Base-by-base conservation (phyloP, 2,329 filamentous ascomycete species). In the Teratosphaeria destructans region DNA sequence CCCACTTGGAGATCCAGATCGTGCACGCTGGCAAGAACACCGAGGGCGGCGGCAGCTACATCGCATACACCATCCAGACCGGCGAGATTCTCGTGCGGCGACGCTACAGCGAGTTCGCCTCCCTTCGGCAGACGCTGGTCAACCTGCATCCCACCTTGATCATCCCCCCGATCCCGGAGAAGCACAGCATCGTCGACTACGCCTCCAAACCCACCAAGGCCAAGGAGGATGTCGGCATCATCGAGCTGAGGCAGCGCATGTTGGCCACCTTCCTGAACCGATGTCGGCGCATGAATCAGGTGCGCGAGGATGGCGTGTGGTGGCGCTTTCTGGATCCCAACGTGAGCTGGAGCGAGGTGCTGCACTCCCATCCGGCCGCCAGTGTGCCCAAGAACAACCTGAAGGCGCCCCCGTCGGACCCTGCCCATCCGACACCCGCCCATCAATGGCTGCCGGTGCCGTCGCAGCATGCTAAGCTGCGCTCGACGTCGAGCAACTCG, bases 321-420 rank as follows among this genome's bases (percentile, higher is more conserved):
- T 96, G 93, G 92, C 87, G 91, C 66, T 99, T 99, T 71, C 81
- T 99, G 37, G 94, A 99, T 72, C 94, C 95, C 11, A 97, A 99
- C 72, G 92, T 93, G 27, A 97, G 94, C 83, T 99, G 94, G 94
- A 71, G 84, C 71, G 94, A 99, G 75, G 92, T 99, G n/a, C 78
- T 99, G 6, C 87, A 95, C 74, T 93, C 93, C 3, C 89, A 94
- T 67, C 94, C 94, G 1, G 86, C 95, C 39, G 83, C 90, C 4
- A 95, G 89, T 23, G 89, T 99, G 59, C 94, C 95, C 2, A 97
- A 97, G 76, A 92, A 92, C 60, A 88, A 93, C 63, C 81, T 97
- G 68, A 95, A 94, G 76, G 93, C 94, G 3, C 95, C 95, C n/a
- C 95, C 94, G 5, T 81, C 97, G 61, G 87, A 99, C 72, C 86